Base-by-base conservation (phyloP, 73 alveolate species). In the Paramecium primaurelia region DNA sequence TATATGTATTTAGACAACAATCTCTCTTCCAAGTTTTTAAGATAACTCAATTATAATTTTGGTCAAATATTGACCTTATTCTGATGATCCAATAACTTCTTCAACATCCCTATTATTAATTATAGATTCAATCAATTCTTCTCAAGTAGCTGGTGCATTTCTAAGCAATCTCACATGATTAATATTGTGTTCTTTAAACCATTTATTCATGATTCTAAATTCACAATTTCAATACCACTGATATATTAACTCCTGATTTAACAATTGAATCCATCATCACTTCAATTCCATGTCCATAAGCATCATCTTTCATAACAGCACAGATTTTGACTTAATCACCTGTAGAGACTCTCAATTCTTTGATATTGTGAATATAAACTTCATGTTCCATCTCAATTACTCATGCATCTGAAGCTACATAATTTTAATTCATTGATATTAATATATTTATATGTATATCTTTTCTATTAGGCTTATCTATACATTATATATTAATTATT, bases 201-300 rank as follows among this genome's bases (percentile, higher is more conserved):
- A 64, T 32, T 64, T 64, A 4, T 10, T 12, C 84, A 64, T 28
- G 47, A 64, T 64, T 34, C 84, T 64, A 34, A 64, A 64, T 64
- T 64, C 84, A 64, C 51, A 64, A 64, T 64, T 64, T 64, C 84
- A 8, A 64, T 64, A 64, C 54, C 84, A 64, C 84, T 64, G 0
- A 64, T 32, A 28, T 64, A 64, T 64, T 64, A 8, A 64, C 84
- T 2, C 51, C 51, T 7, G 84, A 64, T 64, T 42, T 64, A 0
- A 64, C 84, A 28, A 64, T 6, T 8, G 84, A 1, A 64, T 64
- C 84, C 47, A 64, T 64, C 84, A 64, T 64, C 3, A 34, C 26
- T 34, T 64, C 84, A 28, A 64, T 64, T 64, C 84, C 84, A 64
- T 64, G 54, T 32, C 51, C 84, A 64, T 64, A 64, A 25, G 84